Base-by-base conservation (phyloP, 140 eudicot species). In the Ambrosia hybrid region DNA sequence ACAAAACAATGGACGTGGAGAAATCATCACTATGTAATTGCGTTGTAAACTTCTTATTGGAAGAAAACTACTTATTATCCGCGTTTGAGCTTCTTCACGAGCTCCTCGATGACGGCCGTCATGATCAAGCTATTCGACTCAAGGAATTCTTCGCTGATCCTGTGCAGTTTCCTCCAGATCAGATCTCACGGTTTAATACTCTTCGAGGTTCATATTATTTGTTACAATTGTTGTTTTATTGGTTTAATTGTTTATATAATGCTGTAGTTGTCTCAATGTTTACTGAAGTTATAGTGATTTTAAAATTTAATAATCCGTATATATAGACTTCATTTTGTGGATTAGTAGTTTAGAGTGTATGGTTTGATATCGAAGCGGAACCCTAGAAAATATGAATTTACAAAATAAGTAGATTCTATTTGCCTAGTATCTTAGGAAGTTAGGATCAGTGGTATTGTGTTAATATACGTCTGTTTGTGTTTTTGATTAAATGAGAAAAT, bases 71-170 rank as follows among this genome's bases (percentile, higher is more conserved):
- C 85, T 56, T 90, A 58, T 80, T 95, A 65, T 83, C 99, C 70
- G 99, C 99, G 39, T 95, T 95, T 77, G 99, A 91, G 89, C 96
- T 95, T 39, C 99, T 95, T 75, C 99, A 95, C 70, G 99, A 95
- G 89, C 99, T 95, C 33, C 93, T 95, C 73, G 99, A 95, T 41
- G 99, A 95, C 43, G 99, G 97, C 45, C 94, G 97, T 51, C 92
- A 88, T 45, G 87, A 83, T 77, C 97, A 86, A 41, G 99, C 99
- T 12, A 95, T 95, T 79, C 97, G 99, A 48, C 96, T 95, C 62
- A 95, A 95, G 73, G 81, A 95, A 36, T 91, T 88, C 74, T 95
- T 95, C 73, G 79, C 95, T 53, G 91, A 95, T 86, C 91, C 95
- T 14, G 43, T 90, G 65, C 97, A 91, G 15, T 95, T 95, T 66